Base-by-base conservation (phyloP, 345 rosid genomes). In the Corchorus olitorius region DNA sequence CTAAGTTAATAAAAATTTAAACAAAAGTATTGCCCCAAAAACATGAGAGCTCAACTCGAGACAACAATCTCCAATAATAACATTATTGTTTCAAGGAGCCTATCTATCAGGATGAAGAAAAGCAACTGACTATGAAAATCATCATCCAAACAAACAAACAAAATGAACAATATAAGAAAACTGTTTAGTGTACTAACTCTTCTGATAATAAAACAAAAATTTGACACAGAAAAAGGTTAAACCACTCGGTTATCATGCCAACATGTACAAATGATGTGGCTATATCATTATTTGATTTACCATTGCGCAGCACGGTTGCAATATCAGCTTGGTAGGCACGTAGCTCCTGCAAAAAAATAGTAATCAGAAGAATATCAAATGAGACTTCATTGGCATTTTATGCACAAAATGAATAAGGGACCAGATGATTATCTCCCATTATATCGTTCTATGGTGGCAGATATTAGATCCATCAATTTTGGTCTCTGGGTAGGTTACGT, bases 301-400 rank as follows among this genome's bases (percentile, higher is more conserved):
- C 99, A 91, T 93, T 93, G 81, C 99, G 92, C 70, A 91, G 82
- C 71, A 96, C 95, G 54, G 97, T 96, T 2, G 99, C 99, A 79
- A 83, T 88, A 83, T 96, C 97, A 83, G 99, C 99, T 90, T 96
- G 99, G 82, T 96, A 96, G 72, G 99, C 99, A 61, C 98, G 98
- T 75, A 96, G 74, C 82, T 96, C 99, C 99, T 96, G 80, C 80
- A 88, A 76, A 53, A 83, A 8, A 73, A 80, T 19, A 65, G 78
- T 56, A 70, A 67, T 49, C 19, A 35, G 14, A 76, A 8, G 2
- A 65, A 53, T 27, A 37, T 20, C 6, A n/a, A 50, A 37, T 62
- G 13, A 17, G 59, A 27, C 33, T 70, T 20, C 8, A 17, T 16
- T 20, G 45, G 45, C 45, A 35, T 34, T 62, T 61, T 69, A 17